These are phyloP conservation scores for Fraxinus quadrangulata DNA, from an alignment of 257 asterid genomes.

Conservation along the genomic window DNA sequence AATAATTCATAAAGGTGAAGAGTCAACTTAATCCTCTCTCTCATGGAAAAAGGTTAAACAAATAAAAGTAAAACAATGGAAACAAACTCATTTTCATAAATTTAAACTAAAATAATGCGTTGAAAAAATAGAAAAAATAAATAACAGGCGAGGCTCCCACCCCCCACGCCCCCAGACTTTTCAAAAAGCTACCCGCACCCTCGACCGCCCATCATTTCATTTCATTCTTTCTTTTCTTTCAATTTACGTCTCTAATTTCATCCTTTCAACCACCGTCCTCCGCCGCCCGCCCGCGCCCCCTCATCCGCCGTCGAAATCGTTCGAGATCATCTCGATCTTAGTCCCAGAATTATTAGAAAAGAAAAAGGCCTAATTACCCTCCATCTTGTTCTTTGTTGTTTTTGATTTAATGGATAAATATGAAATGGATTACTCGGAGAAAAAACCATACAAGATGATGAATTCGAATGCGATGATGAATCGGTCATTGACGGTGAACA, in stretches of 20 bases:
- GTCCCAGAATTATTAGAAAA: neutral
- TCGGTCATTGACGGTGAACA: slow-evolving; percentile 62
- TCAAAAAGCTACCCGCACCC: neutral
- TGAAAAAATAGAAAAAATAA: too few relatives aligned
- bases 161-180: neutral
- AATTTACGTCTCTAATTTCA: neutral
- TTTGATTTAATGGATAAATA: neutral
- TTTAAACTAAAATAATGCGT: too few relatives aligned
- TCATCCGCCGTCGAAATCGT: neutral
- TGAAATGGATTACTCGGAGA: slow-evolving; percentile 4
- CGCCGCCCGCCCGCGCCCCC: neutral
- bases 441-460: slow-evolving; percentile 14
- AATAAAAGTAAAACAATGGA: too few relatives aligned
- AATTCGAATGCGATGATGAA: slow-evolving; percentile 44
- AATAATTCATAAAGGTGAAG: too few relatives aligned
- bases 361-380: neutral
- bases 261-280: neutral
- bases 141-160: neutral
- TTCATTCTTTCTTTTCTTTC: neutral
- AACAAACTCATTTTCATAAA: too few relatives aligned
- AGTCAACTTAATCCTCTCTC: too few relatives aligned
- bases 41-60: too few relatives aligned
- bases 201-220: neutral
- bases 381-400: neutral
- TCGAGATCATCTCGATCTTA: neutral